Evolutionary conservation across 2,329 filamentous ascomycete species (phyloP), one percentile per base, ranked within the genome.

Genomic region (Huntiella moniliformis): DNA sequence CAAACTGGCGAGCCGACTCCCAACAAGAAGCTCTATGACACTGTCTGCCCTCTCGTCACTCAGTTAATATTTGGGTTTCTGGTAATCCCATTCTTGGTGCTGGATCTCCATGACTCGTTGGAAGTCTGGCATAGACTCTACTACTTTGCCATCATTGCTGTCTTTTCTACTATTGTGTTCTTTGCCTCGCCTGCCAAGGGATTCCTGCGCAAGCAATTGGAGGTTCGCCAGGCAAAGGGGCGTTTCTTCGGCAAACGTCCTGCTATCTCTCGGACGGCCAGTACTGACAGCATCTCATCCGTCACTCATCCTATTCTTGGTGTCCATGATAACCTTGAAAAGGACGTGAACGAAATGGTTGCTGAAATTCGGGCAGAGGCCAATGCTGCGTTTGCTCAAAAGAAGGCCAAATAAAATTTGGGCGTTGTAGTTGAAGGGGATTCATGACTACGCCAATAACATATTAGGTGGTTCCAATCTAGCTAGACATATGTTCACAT

Each of bases 11-110:
- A 70, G 45, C 75, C 82, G 1, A 77, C 77, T 0, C 66, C 76
- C 0, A 68, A 68, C 55, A 98, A 98, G 62, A 74, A 69, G 51
- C 88, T 85, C 64, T 98, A 98, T 63, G 91, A 98, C 56, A 56
- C 84, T 42, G 67, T 75, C 51, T 83, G 80, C 48, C 83, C 74
- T 61, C 44, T 93, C 18, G 67, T 74, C 10, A 94, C 87, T 0
- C 87, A 94, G 59, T 58, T 79, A n/a, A 74, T 76, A 2, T 86
- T 96, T 60, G 79, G 79, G 40, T 98, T 93, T 61, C 74, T 75
- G 44, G 82, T 79, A 1, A 71, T 79, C 0, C 91, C 91, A 0
- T 98, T 98, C 62, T 72, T 95, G 38, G 67, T 95, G 35, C 78
- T 98, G 17, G 69, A 68, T 16, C 75, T 95, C 52, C 63, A 67